Evolutionary conservation across 1,284 basidiomycete genomes (phyloP), one percentile per base, ranked within the genome.

Genomic region (Dichomitus squalens): DNA sequence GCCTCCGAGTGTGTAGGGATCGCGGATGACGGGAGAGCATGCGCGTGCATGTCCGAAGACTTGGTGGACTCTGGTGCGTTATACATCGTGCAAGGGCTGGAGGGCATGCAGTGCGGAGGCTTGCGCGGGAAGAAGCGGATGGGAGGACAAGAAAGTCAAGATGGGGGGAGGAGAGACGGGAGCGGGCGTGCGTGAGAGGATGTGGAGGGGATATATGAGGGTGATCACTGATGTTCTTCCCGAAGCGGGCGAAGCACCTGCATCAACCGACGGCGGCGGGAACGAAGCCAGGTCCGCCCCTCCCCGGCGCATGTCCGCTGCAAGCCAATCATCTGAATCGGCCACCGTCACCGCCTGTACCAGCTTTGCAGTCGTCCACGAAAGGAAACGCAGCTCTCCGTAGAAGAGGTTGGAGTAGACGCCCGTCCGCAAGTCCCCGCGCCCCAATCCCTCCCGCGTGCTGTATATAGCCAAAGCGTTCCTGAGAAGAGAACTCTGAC

Each of bases 141-240:
- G 14, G 34, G 47, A 41, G 40, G 47, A 40, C 16, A 21, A 27
- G 29, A 20, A 20, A 21, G 21, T 27, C 23, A 14, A 39, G 47
- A 25, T 43, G 21, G 9, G 41, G n/a, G 41, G 46, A 27, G 36
- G 38, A 35, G 29, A 9, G 14, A n/a, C n/a, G n/a, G 31, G 27
- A 33, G 31, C 31, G 31, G 40, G 41, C 31, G 43, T 31, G 35
- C 46, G 46, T 55, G 53, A 52, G 53, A 59, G 53, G 57, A 23
- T 9, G 16, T 31, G 27, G 25, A 31, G 43, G 36, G 35, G 53
- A 52, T 61, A 58, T 61, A 61, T 43, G 44, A 38, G 51, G 27
- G 29, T 16, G 29, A 21, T 61, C 56, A 61, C 58, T 58, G 60
- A 58, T 61, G 53, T 61, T 61, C 60, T 61, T 61, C 57, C 58